Base-by-base conservation (phyloP, 805 yeast species). In the Candida golubevii region DNA sequence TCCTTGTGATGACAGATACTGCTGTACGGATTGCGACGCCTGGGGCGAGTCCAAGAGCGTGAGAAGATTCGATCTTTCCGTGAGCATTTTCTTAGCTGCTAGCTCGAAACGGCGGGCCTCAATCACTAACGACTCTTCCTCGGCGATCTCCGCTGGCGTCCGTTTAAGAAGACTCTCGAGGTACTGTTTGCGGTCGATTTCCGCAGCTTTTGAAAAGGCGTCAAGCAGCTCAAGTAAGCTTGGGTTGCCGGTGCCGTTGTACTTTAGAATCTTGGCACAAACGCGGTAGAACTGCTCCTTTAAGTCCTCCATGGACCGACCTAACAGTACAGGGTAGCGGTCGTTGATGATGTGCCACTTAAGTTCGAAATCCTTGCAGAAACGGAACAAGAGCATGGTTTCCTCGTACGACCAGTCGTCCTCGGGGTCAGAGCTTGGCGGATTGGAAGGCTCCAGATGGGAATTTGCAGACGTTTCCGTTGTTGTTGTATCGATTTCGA, bases 121-220 rank as follows among this genome's bases (percentile, higher is more conserved):
- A 28, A 91, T 82, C 9, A 93, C 87, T 39, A 93, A 71, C 0
- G 96, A 88, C 62, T 93, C 98, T 60, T 93, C 99, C 67, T 93
- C 99, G 0, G 98, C 98, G 36, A 93, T 87, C 61, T 93, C 99
- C 0, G 97, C 95, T 1, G 99, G 97, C 2, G 91, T 81, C 53
- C 99, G 72, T 32, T 81, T 80, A 35, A 91, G 71, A 33, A 93
- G 68, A 48, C 87, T 79, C 54, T 82, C 83, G 37, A 93, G 66
- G 59, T 91, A 91, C 41, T 78, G 78, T 55, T 93, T 93, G 49
- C 99, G 77, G 54, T 83, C 88, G 15, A 75, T 48, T 61, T 93
- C 99, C 51, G 79, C 81, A 7, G 75, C 74, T 54, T 81, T 83
- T 33, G 87, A 80, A 60, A 75, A 93, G 15, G 80, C 61, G 36